A percentile compares a stretch with the other conserved stretches of the same genome.
Evolutionary conservation across 805 yeast species (phyloP).

Genomic region (Zygosaccharomyces rouxii): DNA sequence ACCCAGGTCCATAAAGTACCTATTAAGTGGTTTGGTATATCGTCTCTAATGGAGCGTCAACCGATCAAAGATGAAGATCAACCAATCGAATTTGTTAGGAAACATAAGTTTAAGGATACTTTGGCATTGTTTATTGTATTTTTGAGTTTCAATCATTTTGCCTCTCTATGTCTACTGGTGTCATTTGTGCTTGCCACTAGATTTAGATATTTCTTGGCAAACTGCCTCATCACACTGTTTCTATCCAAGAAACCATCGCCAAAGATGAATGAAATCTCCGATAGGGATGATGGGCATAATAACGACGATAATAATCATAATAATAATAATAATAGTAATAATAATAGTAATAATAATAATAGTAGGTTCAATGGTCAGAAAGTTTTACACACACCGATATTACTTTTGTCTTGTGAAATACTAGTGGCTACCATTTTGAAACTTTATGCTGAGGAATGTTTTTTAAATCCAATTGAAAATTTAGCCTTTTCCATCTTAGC

Average conservation of each 20-base stretch:
- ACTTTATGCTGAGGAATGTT: slow-evolving; percentile 20
- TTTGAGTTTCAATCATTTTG: slow-evolving; percentile 31
- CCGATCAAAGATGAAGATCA: slow-evolving; percentile 11
- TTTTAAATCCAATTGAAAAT: slow-evolving; percentile 25
- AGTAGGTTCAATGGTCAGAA: background rate
- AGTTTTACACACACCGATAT: slow-evolving; percentile 1
- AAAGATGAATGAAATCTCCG: slow-evolving; percentile 17
- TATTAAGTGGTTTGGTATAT: slow-evolving; percentile 3
- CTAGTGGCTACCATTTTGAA: slow-evolving; percentile 22
- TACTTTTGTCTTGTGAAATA: slow-evolving; percentile 15
- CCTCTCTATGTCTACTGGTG: slow-evolving; percentile 23
- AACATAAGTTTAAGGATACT: slow-evolving; percentile 32
- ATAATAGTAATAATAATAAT: background rate
- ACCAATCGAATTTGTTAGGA: slow-evolving; percentile 22
- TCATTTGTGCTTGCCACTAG: slow-evolving; percentile 28
- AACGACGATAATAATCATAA: slow-evolving; percentile 6
- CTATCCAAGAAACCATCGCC: slow-evolving; percentile 29
- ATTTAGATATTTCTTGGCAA: slow-evolving; percentile 28
- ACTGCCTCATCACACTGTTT: slow-evolving; percentile 27
- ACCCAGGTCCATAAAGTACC: background rate
- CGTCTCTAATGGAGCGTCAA: slow-evolving; percentile 5
- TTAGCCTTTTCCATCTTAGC: slow-evolving; percentile 31
- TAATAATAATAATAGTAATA: slow-evolving; percentile 8
- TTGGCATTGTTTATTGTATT: slow-evolving; percentile 32
- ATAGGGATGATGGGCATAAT: slow-evolving; percentile 5